phyloP scores from a whole-genome alignment of 78 protist genomes.

The Dictyostelium firmibasis region DNA sequence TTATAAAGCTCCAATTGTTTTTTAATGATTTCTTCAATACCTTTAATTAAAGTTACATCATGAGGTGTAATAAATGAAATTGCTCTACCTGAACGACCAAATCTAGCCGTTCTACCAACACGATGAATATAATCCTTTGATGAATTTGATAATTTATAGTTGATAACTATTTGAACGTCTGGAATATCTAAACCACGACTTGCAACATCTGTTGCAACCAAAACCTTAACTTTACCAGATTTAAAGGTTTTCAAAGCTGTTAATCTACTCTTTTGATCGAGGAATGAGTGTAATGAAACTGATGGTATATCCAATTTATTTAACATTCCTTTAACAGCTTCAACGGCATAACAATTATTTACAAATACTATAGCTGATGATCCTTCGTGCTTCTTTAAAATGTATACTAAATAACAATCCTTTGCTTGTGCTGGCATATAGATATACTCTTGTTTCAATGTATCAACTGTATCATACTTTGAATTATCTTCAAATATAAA shows the following conservation, averaged over 20 bases:
- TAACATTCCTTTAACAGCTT: constrained; percentile 60
- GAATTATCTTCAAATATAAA: constrained; percentile 65
- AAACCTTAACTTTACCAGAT: constrained; percentile 40
- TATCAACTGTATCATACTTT: constrained; percentile 89
- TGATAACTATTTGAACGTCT: constrained; percentile 95
- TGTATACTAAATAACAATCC: constrained; percentile 88
- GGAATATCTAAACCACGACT: constrained; percentile 98
- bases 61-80: constrained; percentile 95
- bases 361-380: constrained; percentile 74
- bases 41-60: constrained; percentile 93
- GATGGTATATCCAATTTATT: constrained; percentile 47
- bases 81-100: constrained; percentile 96
- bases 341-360: constrained; percentile 67
- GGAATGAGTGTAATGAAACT: constrained; percentile 54
- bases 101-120: constrained; percentile 99
- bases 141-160: constrained; percentile 96
- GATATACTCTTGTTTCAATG: constrained; percentile 91
- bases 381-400: constrained; percentile 41
- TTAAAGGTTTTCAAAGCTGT: constrained; percentile 48
- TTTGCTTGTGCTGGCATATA: constrained; percentile 92
- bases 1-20: constrained; percentile 85
- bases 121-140: constrained; percentile 97
- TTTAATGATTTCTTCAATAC: constrained; percentile 89
- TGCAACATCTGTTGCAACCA: constrained; percentile 85
- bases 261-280: constrained; percentile 38